Percentiles rank a stretch among this genome's conserved stretches.
phyloP scores from a whole-genome alignment of 2,329 filamentous ascomycete genomes.

The Lanzia echinophila region DNA sequence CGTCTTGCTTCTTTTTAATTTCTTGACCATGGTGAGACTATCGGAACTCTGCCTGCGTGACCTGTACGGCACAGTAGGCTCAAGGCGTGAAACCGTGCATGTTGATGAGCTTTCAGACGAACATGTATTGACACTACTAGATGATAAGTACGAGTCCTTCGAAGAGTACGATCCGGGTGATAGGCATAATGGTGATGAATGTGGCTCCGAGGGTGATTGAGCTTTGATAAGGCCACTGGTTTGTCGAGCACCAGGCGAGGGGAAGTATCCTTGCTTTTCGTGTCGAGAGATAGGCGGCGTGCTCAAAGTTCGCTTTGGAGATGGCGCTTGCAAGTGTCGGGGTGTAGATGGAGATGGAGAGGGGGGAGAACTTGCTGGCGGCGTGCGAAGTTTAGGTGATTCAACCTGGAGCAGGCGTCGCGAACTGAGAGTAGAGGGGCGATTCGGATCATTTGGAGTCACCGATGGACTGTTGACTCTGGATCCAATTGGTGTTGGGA shows the following conservation, averaged over 20 bases:
- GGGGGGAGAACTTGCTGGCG: background rate
- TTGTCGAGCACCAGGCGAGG: background rate
- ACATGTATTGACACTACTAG: constrained; percentile 9
- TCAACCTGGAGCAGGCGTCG: background rate
- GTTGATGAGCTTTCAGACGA: constrained; percentile 14
- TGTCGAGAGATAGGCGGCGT: background rate
- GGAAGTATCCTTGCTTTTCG: background rate
- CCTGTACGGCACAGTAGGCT: constrained; percentile 15
- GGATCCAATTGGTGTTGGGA: too few species aligned
- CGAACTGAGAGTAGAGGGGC: background rate
- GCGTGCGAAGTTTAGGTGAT: background rate
- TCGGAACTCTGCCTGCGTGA: constrained; percentile 12
- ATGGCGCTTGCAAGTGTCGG: background rate
- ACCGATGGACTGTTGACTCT: too few species aligned
- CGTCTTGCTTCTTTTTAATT: constrained; percentile 10
- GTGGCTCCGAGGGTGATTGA: background rate
- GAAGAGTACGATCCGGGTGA: constrained; percentile 10
- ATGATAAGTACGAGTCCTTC: constrained; percentile 13
- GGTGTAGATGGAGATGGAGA: background rate
- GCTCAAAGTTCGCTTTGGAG: background rate
- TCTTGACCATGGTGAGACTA: constrained; percentile 19
- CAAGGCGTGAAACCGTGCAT: constrained; percentile 8
- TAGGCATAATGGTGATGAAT: constrained; percentile 4
- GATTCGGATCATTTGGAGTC: background rate
- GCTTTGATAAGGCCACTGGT: background rate